phyloP scores from a whole-genome alignment of 2,329 filamentous ascomycete genomes.

The Cryphonectria radicalis region DNA sequence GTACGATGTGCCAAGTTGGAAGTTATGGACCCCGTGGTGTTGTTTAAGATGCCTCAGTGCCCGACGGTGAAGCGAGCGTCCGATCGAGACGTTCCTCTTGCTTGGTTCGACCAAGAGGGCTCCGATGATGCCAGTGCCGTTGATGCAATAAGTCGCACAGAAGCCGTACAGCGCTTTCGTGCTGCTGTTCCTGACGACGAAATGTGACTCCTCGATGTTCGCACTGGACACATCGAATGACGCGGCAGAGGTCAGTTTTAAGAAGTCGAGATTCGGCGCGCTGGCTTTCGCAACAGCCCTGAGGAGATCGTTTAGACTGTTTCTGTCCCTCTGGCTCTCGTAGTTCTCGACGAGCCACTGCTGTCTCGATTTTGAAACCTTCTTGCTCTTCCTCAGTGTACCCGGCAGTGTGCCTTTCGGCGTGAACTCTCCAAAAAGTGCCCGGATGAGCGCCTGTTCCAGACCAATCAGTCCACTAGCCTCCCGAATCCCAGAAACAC shows the following conservation, averaged over 20 bases:
- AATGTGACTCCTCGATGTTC: constrained; percentile 79
- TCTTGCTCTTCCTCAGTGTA: constrained; percentile 84
- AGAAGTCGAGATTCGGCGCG: constrained; percentile 68
- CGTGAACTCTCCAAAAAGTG: constrained; percentile 76
- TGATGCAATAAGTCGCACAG: constrained; percentile 83
- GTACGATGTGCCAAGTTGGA: constrained; percentile 80
- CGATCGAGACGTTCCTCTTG: constrained; percentile 87
- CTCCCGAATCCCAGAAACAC: background rate
- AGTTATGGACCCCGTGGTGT: constrained; percentile 72
- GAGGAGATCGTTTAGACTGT: constrained; percentile 76
- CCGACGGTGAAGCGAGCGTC: constrained; percentile 84
- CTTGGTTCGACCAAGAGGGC: constrained; percentile 88
- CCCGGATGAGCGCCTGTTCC: constrained; percentile 70
- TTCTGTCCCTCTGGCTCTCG: constrained; percentile 75
- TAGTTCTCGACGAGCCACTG: constrained; percentile 94
- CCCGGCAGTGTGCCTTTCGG: constrained; percentile 67
- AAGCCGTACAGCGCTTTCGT: constrained; percentile 92
- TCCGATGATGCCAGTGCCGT: constrained; percentile 74
- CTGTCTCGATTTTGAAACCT: constrained; percentile 84
- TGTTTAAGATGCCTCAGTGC: constrained; percentile 76
- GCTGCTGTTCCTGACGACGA: constrained; percentile 91
- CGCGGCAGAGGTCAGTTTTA: constrained; percentile 70
- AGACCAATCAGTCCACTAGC: background rate
- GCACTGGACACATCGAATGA: constrained; percentile 76
- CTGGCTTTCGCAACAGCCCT: constrained; percentile 69